Percentiles rank a stretch among this genome's conserved stretches.
phyloP scores from a whole-genome alignment of 139 green algal species.

The Raphidocelis subcapitata region DNA sequence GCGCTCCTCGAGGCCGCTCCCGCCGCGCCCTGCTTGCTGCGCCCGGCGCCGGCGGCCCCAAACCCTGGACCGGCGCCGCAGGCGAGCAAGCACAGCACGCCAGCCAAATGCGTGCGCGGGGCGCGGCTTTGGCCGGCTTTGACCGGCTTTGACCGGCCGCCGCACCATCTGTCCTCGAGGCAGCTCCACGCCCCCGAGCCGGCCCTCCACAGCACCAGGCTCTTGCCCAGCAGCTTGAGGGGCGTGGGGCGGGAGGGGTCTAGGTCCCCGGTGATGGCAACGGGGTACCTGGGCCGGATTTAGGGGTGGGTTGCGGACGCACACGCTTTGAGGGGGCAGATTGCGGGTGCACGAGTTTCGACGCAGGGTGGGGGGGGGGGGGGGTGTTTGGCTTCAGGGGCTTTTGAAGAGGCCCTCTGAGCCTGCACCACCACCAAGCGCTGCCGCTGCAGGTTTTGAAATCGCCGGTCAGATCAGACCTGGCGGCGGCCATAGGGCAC shows the following conservation, averaged over 20 bases:
- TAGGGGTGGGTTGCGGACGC: neutral
- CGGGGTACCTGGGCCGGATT: slow-evolving; percentile 17
- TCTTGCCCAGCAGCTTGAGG: slow-evolving; percentile 30
- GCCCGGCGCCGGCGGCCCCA: no score
- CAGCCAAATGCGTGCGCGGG: no score
- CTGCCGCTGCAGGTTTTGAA: no score
- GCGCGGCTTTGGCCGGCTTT: no score
- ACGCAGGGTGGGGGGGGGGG: neutral
- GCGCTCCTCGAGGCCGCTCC: neutral
- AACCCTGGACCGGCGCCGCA: no score
- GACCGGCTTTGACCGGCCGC: no score
- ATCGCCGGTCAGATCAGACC: no score
- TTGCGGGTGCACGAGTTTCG: neutral
- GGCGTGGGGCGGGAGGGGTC: slow-evolving; percentile 12
- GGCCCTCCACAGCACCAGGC: slow-evolving; percentile 41
- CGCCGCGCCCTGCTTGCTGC: no score
- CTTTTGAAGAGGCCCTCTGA: neutral
- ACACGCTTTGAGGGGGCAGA: neutral
- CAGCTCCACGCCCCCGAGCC: slow-evolving; percentile 24
- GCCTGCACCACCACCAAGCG: no score
- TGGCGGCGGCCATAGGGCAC: no score
- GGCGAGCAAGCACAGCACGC: no score
- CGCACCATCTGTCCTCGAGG: slow-evolving; percentile 43
- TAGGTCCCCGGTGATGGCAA: slow-evolving; percentile 21
- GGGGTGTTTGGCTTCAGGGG: neutral